Conservation (phyloP, 805 yeast genomes). For the Myxozyma geophila region DNA sequence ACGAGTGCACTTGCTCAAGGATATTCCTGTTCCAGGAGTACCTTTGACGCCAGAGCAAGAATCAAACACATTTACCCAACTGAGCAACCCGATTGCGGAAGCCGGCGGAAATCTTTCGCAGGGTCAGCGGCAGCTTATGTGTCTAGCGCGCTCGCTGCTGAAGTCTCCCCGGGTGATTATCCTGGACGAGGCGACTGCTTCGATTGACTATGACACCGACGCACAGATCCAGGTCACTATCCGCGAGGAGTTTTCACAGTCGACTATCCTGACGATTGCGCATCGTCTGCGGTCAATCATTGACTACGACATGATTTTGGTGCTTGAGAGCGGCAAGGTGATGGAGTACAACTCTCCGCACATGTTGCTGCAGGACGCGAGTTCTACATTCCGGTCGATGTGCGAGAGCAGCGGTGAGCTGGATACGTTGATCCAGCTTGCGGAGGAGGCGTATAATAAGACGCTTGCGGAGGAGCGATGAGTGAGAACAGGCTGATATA, state of each 20-base stretch:
- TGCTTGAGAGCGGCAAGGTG: constrained; percentile 77
- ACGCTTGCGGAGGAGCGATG: background rate
- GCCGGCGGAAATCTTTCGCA: constrained; percentile 81
- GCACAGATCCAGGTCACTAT: constrained; percentile 74
- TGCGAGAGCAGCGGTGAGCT: constrained; percentile 90
- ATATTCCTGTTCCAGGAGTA: constrained; percentile 1
- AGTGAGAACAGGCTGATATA: background rate
- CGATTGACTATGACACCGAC: constrained; percentile 82
- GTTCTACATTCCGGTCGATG: constrained; percentile 68
- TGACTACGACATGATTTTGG: constrained; percentile 74
- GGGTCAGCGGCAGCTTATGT: constrained; percentile 86
- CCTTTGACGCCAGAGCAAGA: constrained; percentile 9
- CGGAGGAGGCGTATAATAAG: constrained; percentile 50
- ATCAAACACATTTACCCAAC: constrained; percentile 53
- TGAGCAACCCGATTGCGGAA: constrained; percentile 62
- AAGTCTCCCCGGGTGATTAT: constrained; percentile 71
- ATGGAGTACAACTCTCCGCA: constrained; percentile 75
- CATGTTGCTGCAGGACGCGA: constrained; percentile 55
- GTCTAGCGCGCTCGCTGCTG: constrained; percentile 78
- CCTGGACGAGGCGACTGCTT: constrained; percentile 76
- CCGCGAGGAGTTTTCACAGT: constrained; percentile 63
- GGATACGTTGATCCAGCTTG: constrained; percentile 70
- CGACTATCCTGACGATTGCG: constrained; percentile 84
- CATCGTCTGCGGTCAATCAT: constrained; percentile 76
- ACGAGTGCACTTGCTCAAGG: constrained; percentile 26